Evolutionary conservation across 352 stramenopile genomes (phyloP), one percentile per base, ranked within the genome.

Genomic region (Phytophthora pseudosyringae): DNA sequence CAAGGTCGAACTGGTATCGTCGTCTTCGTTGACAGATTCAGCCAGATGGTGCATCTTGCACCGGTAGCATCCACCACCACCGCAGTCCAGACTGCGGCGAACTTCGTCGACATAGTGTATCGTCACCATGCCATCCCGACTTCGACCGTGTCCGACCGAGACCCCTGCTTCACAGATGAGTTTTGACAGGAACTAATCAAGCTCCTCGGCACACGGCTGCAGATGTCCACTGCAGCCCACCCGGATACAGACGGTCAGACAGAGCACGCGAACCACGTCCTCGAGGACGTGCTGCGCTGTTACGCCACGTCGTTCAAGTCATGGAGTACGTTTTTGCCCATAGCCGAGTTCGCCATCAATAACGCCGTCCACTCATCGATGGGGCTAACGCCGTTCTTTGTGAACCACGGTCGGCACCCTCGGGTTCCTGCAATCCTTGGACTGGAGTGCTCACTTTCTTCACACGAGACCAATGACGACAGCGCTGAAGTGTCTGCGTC

Each of bases 331-430:
- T 67, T 69, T 26, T 29, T 78, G 8, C 57, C 60, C 11, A 48
- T 75, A 15, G 61, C 39, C 2, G 67, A 73, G 35, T 70, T 69
- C 11, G 57, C 60, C 4, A 52, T 75, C 2, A 75, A 73, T 48
- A 73, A 73, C 48, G 44, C 54, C 0, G 46, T 64, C 0, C 67
- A 78, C n/a, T 40, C 60, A 1, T 75, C 62, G 9, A 70, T 66
- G 1, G 61, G 58, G 9, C 21, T 64, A 2, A 71, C 62, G 0
- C 61, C 71, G 1, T 76, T 75, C 28, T 75, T 40, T 11, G 40
- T 74, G 0, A 75, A 75, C 46, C 15, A 35, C 35, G 41, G 33
- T 0, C 49, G 49, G 6, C 57, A 72, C 21, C 52, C 49, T 1
- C 43, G 48, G 8, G 39, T 53, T 38, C 56, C 50, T 21, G 57